Evolutionary conservation across 75 land plant species (phyloP).

Genomic region (Selaginella moellendorffii): DNA sequence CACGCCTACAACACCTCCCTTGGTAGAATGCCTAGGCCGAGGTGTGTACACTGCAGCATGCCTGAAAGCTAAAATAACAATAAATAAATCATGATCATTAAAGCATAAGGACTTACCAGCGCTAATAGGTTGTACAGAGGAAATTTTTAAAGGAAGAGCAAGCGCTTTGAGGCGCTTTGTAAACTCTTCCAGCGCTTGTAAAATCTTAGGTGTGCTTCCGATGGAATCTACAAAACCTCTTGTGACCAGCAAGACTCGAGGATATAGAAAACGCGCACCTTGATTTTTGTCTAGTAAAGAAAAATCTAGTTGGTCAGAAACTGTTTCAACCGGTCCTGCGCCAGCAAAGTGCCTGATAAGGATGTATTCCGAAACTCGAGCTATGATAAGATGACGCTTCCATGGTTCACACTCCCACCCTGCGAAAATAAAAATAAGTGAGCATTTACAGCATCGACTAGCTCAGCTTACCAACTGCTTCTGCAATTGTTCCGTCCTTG

Average conservation of each 20-base stretch:
- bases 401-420: conserved; percentile 71
- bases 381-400: conserved; percentile 68
- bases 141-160: conserved; percentile 63
- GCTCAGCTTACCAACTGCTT: conserved; percentile 50
- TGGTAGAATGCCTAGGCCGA: conserved; percentile 51
- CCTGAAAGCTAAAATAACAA: conserved; percentile 47
- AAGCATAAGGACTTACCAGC: conserved; percentile 52
- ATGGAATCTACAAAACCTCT: conserved; percentile 45
- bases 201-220: conserved; percentile 29
- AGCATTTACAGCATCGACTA: not conserved
- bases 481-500: conserved; percentile 75
- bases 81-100: no score
- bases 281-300: conserved; percentile 33
- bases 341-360: conserved; percentile 41
- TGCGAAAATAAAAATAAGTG: no score
- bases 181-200: conserved; percentile 45
- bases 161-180: conserved; percentile 47
- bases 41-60: conserved; percentile 72
- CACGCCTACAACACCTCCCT: conserved; percentile 23
- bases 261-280: conserved; percentile 58
- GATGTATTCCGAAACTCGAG: conserved; percentile 40
- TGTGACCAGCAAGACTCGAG: conserved; percentile 60
- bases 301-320: conserved; percentile 70
- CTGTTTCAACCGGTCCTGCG: conserved; percentile 22
- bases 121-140: conserved; percentile 71